These are phyloP conservation scores for Fusarium coicis DNA, from an alignment of 2,329 filamentous ascomycete species.

Conservation along the genomic window DNA sequence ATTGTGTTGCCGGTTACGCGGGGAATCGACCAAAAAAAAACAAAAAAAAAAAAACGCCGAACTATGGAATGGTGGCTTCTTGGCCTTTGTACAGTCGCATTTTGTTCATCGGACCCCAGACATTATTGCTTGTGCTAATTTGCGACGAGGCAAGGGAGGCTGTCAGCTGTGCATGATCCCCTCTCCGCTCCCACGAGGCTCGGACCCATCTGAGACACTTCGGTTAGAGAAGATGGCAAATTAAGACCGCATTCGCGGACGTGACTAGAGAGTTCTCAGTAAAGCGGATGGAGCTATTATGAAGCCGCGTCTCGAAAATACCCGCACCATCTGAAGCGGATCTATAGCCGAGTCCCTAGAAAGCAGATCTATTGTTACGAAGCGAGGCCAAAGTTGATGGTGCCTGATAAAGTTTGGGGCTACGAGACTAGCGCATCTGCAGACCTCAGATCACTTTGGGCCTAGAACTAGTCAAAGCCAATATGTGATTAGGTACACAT, in stretches of 20 bases:
- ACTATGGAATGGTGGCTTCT: too few relatives aligned
- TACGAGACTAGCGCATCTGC: constrained; percentile 12
- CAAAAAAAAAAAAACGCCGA: background rate
- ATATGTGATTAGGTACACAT: background rate
- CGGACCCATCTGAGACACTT: background rate
- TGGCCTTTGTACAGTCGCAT: background rate
- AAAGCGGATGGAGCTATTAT: background rate
- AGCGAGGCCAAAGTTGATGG: background rate
- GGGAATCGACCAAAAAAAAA: background rate
- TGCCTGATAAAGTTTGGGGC: constrained; percentile 4
- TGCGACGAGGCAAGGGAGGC: background rate
- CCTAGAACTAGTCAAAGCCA: constrained; percentile 10
- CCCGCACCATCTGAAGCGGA: background rate
- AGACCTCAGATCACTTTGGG: background rate
- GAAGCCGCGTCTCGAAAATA: background rate
- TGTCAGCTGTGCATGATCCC: background rate
- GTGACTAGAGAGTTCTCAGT: background rate
- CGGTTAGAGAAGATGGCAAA: background rate
- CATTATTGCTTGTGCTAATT: background rate
- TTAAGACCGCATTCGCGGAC: background rate
- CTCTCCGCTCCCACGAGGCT: constrained; percentile 13
- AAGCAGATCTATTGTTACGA: background rate
- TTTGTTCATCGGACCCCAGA: background rate
- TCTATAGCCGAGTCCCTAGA: background rate
- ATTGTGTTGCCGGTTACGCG: background rate